A percentile compares a stretch with the other conserved stretches of the same genome.
phyloP scores from a whole-genome alignment of 345 rosid species.

The Erysimum cheiranthoides region DNA sequence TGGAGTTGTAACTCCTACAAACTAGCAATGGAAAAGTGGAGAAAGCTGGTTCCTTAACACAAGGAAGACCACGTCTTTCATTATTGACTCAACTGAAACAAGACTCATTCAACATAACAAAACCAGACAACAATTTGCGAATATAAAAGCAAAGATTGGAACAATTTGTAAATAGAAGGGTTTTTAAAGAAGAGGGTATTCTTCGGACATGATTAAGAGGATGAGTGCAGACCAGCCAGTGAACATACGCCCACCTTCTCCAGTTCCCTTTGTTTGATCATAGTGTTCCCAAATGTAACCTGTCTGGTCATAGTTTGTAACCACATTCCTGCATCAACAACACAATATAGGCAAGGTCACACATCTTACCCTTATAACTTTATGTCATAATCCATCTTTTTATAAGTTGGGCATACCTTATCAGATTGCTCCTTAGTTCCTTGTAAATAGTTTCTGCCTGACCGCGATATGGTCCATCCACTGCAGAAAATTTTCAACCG shows the following conservation, averaged over 20 bases:
- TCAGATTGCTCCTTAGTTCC: conserved; percentile 72
- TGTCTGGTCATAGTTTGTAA: conserved; percentile 69
- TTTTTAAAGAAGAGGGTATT: conserved; percentile 46
- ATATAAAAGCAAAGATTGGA: not conserved
- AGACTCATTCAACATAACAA: too few species aligned
- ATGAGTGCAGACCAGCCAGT: conserved; percentile 90
- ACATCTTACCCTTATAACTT: not conserved
- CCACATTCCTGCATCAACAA: conserved; percentile 68
- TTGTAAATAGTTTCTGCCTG: conserved; percentile 65
- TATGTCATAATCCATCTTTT: not conserved
- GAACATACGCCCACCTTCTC: conserved; percentile 75
- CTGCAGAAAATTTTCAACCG: conserved; percentile 48
- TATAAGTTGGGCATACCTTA: conserved; percentile 54
- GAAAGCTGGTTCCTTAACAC: too few species aligned
- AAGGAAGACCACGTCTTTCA: too few species aligned
- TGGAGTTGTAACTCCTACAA: too few species aligned
- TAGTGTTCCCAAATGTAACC: conserved; percentile 96
- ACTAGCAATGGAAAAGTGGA: too few species aligned
- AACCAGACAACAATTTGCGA: too few species aligned
- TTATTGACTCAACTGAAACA: too few species aligned
- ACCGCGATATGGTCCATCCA: conserved; percentile 70
- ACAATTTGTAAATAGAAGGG: conserved; percentile 15
- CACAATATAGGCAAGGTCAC: not conserved
- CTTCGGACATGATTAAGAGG: conserved; percentile 78
- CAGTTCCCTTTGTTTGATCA: conserved; percentile 75